Conservation (phyloP, 1,284 basidiomycete species). For the Sanguinoderma infundibulare region DNA sequence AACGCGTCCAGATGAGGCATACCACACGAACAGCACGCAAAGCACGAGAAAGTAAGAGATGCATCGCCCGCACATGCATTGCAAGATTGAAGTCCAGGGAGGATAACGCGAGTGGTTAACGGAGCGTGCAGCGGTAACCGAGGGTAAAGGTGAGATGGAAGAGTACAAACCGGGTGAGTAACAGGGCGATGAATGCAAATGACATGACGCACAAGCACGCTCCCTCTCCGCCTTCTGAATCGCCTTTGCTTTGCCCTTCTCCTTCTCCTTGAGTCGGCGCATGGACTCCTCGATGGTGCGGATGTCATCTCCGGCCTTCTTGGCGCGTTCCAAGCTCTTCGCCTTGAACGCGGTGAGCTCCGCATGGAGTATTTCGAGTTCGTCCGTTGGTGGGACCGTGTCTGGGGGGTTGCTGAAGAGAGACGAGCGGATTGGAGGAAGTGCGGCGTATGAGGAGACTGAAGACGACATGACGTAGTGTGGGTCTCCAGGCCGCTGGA, state of each 20-base stretch:
- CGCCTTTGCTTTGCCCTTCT: constrained; percentile 75
- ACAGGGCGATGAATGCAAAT: constrained; percentile 8
- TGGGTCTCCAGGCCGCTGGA: constrained; percentile 11
- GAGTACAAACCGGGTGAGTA: constrained; percentile 4
- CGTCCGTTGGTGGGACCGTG: constrained; percentile 69
- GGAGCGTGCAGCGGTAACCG: constrained; percentile 7
- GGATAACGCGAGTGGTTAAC: constrained; percentile 1
- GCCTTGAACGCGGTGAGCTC: constrained; percentile 62
- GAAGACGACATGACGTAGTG: constrained; percentile 45
- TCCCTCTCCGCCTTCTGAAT: constrained; percentile 71
- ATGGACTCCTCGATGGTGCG: constrained; percentile 70
- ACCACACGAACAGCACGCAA: neutral
- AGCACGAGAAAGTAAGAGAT: neutral
- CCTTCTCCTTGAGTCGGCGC: constrained; percentile 72
- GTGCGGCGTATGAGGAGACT: constrained; percentile 50
- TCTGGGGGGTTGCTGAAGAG: constrained; percentile 66
- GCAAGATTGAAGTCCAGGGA: neutral
- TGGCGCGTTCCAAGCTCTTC: constrained; percentile 59
- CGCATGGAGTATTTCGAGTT: constrained; percentile 66
- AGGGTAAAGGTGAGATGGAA: neutral
- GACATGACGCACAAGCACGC: constrained; percentile 64
- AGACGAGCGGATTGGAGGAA: constrained; percentile 52
- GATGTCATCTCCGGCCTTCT: constrained; percentile 73
- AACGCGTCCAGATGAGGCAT: neutral
- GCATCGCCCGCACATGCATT: neutral